Conservation (phyloP, 1,284 basidiomycete species). For the Sporisorium reilianum region DNA sequence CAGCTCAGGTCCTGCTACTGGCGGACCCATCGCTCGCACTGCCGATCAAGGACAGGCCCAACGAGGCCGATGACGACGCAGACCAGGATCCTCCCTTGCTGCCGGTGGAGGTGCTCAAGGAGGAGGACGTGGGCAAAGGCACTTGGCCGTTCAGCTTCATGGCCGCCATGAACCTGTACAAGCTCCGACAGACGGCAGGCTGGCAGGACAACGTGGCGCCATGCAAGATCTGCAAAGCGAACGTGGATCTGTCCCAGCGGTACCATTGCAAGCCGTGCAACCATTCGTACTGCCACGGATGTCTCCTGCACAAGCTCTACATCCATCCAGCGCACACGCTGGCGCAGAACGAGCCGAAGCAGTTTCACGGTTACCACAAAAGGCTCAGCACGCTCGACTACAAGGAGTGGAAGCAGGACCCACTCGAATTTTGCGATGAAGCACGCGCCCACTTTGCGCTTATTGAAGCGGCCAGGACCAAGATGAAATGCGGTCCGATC, state of each 20-base stretch:
- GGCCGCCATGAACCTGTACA: slow-evolving; percentile 43
- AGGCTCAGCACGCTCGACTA: slow-evolving; percentile 40
- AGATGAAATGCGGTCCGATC: slow-evolving; percentile 30
- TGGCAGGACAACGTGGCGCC: slow-evolving; percentile 19
- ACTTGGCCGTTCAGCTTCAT: slow-evolving; percentile 41
- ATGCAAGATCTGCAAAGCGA: slow-evolving; percentile 44
- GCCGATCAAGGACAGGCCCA: neutral
- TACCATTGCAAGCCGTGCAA: slow-evolving; percentile 44
- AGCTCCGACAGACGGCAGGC: slow-evolving; percentile 13
- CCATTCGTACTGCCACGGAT: slow-evolving; percentile 45
- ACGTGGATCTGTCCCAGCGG: slow-evolving; percentile 26
- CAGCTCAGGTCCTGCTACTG: slow-evolving; percentile 23
- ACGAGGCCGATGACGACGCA: slow-evolving; percentile 1
- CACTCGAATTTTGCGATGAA: slow-evolving; percentile 22
- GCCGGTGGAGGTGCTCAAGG: slow-evolving; percentile 16
- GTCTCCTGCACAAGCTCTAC: slow-evolving; percentile 34
- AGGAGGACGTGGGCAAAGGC: slow-evolving; percentile 20
- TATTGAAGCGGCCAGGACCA: slow-evolving; percentile 41
- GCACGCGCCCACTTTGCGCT: slow-evolving; percentile 44
- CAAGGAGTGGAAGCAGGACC: slow-evolving; percentile 44
- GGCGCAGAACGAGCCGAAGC: slow-evolving; percentile 29
- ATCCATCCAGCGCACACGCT: slow-evolving; percentile 49
- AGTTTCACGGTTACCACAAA: slow-evolving; percentile 39
- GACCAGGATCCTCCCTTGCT: slow-evolving; percentile 13
- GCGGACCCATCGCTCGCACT: slow-evolving; percentile 9